phyloP scores from a whole-genome alignment of 371 early-diverging fungal species.

The Mortierella sp. region DNA sequence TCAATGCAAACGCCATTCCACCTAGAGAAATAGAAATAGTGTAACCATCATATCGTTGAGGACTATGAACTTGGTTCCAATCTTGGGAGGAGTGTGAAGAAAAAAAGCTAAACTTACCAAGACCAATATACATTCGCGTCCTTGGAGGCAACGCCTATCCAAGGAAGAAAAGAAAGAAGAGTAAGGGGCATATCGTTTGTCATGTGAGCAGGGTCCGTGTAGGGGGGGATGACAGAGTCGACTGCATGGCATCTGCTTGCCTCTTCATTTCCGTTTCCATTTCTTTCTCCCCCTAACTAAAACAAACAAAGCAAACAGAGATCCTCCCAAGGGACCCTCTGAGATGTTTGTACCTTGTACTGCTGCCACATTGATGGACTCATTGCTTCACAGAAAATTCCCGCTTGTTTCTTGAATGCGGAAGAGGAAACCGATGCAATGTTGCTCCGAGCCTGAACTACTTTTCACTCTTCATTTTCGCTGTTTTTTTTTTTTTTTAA shows the following conservation, averaged over 20 bases:
- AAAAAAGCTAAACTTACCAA: constrained; percentile 20
- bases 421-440: too few relatives aligned
- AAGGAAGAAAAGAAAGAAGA: not conserved
- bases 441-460: too few relatives aligned
- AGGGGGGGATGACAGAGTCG: not conserved
- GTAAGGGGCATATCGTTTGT: not conserved
- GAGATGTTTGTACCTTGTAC: constrained; percentile 24
- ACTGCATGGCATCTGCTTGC: not conserved
- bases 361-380: constrained; percentile 29
- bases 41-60: too few relatives aligned
- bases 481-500: too few relatives aligned
- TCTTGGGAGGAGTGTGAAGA: not conserved
- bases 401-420: too few relatives aligned
- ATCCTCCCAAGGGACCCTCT: too few relatives aligned
- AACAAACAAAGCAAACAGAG: too few relatives aligned
- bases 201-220: not conserved
- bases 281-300: not conserved
- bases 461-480: too few relatives aligned
- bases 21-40: constrained; percentile 8
- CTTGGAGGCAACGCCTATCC: constrained; percentile 38
- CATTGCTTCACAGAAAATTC: too few relatives aligned
- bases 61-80: too few relatives aligned
- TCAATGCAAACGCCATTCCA: constrained; percentile 41
- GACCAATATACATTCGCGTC: constrained; percentile 44
- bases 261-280: not conserved